A percentile compares a stretch with the other conserved stretches of the same genome.
These are phyloP conservation scores for Saturnispora ahearnii DNA, from an alignment of 805 yeast species.

Conservation along the genomic window DNA sequence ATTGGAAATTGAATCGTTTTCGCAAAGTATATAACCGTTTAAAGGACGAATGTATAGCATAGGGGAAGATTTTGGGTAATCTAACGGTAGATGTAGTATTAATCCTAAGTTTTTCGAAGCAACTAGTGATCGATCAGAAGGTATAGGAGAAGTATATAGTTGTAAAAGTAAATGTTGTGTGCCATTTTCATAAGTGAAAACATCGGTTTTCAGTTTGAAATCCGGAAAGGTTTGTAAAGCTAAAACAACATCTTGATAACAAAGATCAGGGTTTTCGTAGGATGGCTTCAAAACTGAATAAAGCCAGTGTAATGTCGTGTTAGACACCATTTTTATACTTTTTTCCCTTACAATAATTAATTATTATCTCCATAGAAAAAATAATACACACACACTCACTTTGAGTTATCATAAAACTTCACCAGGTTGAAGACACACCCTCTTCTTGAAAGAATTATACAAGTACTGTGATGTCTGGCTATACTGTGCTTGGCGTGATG, in stretches of 20 bases:
- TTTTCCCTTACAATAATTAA: background rate
- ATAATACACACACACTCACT: background rate
- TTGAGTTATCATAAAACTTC: no score
- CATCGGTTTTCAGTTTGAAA: slow-evolving; percentile 62
- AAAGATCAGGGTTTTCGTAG: slow-evolving; percentile 47
- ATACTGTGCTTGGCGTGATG: slow-evolving; percentile 25
- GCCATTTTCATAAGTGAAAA: slow-evolving; percentile 51
- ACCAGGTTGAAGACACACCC: no score
- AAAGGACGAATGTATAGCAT: slow-evolving; percentile 40
- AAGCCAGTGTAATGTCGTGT: slow-evolving; percentile 40
- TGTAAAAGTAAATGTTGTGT: slow-evolving; percentile 49
- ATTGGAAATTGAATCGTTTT: slow-evolving; percentile 59
- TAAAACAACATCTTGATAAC: slow-evolving; percentile 55
- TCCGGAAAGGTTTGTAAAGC: slow-evolving; percentile 42
- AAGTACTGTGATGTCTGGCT: slow-evolving; percentile 10
- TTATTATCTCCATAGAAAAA: background rate
- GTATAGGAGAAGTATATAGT: slow-evolving; percentile 40
- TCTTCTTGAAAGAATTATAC: no score
- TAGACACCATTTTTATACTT: background rate
- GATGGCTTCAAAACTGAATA: slow-evolving; percentile 48
- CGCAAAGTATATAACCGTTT: slow-evolving; percentile 42
- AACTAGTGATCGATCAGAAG: slow-evolving; percentile 1
- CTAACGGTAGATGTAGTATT: slow-evolving; percentile 60
- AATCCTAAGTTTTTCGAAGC: slow-evolving; percentile 27
- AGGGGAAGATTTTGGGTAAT: slow-evolving; percentile 65